A percentile compares a stretch with the other conserved stretches of the same genome.
Conservation (phyloP, 192 early-diverging fungal genomes). For the Coemansia sp. region DNA sequence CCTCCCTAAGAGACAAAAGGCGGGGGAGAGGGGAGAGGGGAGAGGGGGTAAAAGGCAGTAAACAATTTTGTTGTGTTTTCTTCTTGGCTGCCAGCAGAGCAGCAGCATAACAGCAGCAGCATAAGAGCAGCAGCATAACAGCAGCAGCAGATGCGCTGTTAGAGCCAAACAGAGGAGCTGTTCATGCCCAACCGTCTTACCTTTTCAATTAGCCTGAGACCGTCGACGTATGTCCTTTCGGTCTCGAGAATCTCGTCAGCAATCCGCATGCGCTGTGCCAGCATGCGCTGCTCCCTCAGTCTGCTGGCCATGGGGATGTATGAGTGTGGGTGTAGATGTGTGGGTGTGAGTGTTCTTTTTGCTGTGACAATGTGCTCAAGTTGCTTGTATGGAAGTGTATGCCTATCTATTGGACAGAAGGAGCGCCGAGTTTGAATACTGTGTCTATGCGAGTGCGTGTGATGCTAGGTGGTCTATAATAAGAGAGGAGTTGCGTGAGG, state of each 20-base stretch:
- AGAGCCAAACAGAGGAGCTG: not conserved
- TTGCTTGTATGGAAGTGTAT: not conserved
- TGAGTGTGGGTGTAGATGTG: too few relatives aligned
- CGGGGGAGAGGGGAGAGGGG: not conserved
- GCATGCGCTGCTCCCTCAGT: conserved; percentile 16
- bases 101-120: conserved; percentile 1
- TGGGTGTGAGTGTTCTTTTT: not conserved
- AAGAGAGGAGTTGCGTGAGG: not conserved
- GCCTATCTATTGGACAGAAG: not conserved
- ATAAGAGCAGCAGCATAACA: not conserved
- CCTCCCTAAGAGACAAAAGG: conserved; percentile 5
- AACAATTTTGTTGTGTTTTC: conserved; percentile 5
- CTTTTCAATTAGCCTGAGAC: conserved; percentile 61
- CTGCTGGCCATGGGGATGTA: conserved; percentile 1
- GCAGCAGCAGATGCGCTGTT: conserved; percentile 1
- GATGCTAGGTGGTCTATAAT: not conserved
- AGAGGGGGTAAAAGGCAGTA: conserved; percentile 19
- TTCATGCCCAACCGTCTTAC: conserved; percentile 15
- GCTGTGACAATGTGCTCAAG: not conserved
- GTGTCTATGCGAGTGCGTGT: conserved; percentile 4
- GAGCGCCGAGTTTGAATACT: conserved; percentile 1
- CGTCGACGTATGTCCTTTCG: conserved; percentile 83
- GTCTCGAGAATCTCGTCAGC: conserved; percentile 80
- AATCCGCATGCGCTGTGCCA: conserved; percentile 58
- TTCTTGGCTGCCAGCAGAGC: not conserved